These are phyloP conservation scores for Diplodia corticola DNA, from an alignment of 2,329 filamentous ascomycete genomes.

Conservation along the genomic window DNA sequence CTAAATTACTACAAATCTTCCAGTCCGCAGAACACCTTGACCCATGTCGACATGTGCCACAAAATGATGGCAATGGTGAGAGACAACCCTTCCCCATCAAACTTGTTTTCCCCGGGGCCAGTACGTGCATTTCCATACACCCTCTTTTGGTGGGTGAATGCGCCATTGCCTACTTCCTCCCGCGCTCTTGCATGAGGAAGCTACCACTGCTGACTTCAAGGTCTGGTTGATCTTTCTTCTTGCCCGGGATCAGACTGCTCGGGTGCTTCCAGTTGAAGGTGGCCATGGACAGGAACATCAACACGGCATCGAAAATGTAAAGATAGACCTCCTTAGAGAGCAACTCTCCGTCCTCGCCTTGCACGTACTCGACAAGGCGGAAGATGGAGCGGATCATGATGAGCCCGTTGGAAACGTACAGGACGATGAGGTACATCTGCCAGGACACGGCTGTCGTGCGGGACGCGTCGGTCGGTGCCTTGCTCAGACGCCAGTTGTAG, in stretches of 20 bases:
- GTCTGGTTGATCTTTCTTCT: not conserved
- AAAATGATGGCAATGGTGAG: not conserved
- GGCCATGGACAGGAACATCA: conserved; percentile 47
- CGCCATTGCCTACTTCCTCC: not conserved
- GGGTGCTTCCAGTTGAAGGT: conserved; percentile 43
- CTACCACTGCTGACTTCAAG: not conserved
- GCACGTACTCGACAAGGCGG: conserved; percentile 50
- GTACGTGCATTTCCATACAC: not conserved
- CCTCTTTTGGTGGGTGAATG: too few species aligned
- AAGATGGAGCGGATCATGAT: conserved; percentile 54
- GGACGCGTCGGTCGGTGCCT: conserved; percentile 25
- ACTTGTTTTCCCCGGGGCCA: not conserved
- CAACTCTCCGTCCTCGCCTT: conserved; percentile 48
- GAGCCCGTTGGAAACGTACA: conserved; percentile 48
- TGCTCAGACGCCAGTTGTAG: conserved; percentile 31
- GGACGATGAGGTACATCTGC: conserved; percentile 40
- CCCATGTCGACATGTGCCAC: not conserved
- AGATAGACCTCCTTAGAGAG: conserved; percentile 48
- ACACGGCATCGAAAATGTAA: conserved; percentile 51
- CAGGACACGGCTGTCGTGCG: conserved; percentile 13
- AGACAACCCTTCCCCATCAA: not conserved
- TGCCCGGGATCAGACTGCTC: conserved; percentile 27
- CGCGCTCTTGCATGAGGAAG: not conserved
- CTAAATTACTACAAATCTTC: too few species aligned
- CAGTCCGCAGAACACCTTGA: not conserved